phyloP scores from a whole-genome alignment of 228 moss, liverwort and hornwort species.

The Sphagnum fallax region DNA sequence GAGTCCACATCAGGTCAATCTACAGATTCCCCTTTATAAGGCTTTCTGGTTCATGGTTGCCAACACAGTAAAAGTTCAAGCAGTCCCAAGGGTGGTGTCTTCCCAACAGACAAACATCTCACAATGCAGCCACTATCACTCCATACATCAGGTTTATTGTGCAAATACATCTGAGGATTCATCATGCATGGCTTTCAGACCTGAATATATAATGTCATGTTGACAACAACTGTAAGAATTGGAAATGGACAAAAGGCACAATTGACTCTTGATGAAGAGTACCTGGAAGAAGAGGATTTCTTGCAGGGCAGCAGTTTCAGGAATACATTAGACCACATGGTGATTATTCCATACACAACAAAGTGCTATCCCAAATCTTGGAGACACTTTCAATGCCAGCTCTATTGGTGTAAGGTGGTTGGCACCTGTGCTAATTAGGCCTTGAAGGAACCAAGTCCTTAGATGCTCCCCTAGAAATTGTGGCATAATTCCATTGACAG shows the following conservation, averaged over 20 bases:
- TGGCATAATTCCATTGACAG: no score
- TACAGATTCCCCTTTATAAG: slow-evolving; percentile 25
- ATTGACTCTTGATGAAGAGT: not conserved
- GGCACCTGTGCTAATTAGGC: slow-evolving; percentile 42
- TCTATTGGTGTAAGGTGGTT: slow-evolving; percentile 94
- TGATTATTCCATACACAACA: slow-evolving; percentile 64
- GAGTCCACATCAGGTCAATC: slow-evolving; percentile 48
- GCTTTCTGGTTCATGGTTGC: slow-evolving; percentile 55
- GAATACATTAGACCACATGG: slow-evolving; percentile 84
- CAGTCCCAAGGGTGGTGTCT: slow-evolving; percentile 58
- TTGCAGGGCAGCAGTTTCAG: slow-evolving; percentile 68
- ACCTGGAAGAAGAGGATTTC: slow-evolving; percentile 95
- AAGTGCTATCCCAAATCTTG: slow-evolving; percentile 83
- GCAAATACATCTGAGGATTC: slow-evolving; percentile 23
- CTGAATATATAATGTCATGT: no score
- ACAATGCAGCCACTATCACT: slow-evolving; percentile 60
- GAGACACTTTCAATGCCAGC: slow-evolving; percentile 72
- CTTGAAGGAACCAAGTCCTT: no score
- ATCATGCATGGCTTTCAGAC: no score
- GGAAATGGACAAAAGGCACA: no score
- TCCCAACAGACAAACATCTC: slow-evolving; percentile 38
- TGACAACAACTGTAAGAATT: no score
- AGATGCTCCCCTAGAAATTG: no score
- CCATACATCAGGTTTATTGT: slow-evolving; percentile 96
- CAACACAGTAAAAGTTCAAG: slow-evolving; percentile 84